Evolutionary conservation across 208 protist species (phyloP), one percentile per base, ranked within the genome.

Genomic region (Balamuthia mandrillaris): DNA sequence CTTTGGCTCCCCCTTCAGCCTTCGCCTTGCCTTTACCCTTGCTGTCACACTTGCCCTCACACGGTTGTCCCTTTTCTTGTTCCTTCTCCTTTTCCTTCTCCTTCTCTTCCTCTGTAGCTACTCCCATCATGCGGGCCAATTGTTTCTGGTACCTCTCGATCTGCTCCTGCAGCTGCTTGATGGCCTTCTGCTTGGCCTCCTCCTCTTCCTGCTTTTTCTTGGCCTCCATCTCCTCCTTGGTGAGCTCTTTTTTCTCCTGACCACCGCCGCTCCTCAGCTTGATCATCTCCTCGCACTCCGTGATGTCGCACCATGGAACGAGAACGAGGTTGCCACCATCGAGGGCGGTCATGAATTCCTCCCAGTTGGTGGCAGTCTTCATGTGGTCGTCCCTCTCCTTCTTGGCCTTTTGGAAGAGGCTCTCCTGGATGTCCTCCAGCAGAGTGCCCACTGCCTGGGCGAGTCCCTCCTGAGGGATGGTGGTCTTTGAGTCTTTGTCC

Each of bases 221-320:
- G 21, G 27, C 31, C 29, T 61, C 7, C 54, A 49, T 52, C 31
- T 68, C 81, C 24, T 81, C 16, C 31, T 42, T 60, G 3, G 42
- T 58, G 18, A 84, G 42, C n/a, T 72, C 29, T 45, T 85, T 84
- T 27, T 68, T 52, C 44, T 47, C 61, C 49, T 75, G 27, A 24
- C 77, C 86, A 54, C 75, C 83, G 3, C 61, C 41, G 56, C 88
- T 82, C 77, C 75, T 65, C 58, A 42, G 49, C 95, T 98, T 98
- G 81, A 99, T 93, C 42, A 91, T 85, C 21, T 97, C 95, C 90
- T 99, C 97, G 89, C 96, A 98, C 4, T 72, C 90, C 85, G 88
- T 93, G 29, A 75, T 75, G 7, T 94, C 93, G 88, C 97, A 98
- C 95, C 95, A 98, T 63, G 97, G 96, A 4, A 92, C 92, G 0